Conservation (phyloP, 305 asterid genomes). For the Ruellia speciosa region DNA sequence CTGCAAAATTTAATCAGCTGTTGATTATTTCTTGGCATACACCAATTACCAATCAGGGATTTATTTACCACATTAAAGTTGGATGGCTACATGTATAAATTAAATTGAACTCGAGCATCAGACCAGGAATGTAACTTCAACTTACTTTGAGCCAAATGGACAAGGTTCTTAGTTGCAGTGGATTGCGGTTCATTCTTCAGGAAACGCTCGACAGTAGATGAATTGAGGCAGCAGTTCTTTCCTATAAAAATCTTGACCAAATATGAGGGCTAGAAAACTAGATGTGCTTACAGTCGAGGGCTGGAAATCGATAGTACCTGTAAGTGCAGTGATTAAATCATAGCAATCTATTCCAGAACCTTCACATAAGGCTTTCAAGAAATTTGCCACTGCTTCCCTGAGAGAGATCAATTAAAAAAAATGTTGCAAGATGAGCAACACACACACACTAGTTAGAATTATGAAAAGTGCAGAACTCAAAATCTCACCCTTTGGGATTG, state of each 20-base stretch:
- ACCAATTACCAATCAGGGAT: too few relatives aligned
- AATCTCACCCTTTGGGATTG: constrained; percentile 53
- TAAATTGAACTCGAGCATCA: too few relatives aligned
- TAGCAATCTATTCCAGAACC: constrained; percentile 50
- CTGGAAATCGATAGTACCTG: constrained; percentile 36
- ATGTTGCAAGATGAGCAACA: neutral
- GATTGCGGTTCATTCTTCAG: constrained; percentile 72
- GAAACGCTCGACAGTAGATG: constrained; percentile 55
- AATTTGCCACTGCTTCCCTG: constrained; percentile 37
- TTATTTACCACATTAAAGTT: too few relatives aligned
- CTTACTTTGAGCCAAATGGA: constrained; percentile 87
- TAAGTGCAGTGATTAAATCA: constrained; percentile 51
- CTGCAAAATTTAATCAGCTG: constrained; percentile 25
- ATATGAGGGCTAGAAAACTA: neutral
- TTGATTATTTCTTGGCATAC: neutral
- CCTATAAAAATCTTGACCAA: constrained; percentile 29
- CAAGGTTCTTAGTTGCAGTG: constrained; percentile 70
- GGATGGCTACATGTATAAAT: too few relatives aligned
- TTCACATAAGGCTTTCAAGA: constrained; percentile 40
- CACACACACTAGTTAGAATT: neutral
- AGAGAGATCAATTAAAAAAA: neutral
- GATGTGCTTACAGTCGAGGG: neutral
- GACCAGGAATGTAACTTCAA: neutral
- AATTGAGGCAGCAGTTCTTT: constrained; percentile 68
- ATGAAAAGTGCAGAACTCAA: neutral